Base-by-base conservation (phyloP, 331 rosid genomes). In the Rhamnella rubrinervis region DNA sequence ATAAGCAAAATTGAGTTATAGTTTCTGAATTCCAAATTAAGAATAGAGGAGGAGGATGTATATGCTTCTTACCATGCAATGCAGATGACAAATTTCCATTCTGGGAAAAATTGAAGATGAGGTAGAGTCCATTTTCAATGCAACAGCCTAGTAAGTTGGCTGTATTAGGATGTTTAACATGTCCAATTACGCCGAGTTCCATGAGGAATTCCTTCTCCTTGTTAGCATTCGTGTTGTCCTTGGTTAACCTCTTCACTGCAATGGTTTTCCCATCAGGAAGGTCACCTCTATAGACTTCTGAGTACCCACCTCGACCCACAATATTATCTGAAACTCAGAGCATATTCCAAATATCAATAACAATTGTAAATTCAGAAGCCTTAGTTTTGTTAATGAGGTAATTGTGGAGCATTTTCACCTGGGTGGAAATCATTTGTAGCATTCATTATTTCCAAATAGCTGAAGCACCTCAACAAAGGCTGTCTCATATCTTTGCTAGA, bases 1-100 rank as follows among this genome's bases (percentile, higher is more conserved):
- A 63, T 68, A 44, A 57, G 25, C 49, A 28, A 63, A 8, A 38
- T 49, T 56, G 61, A 17, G 40, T 31, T 35, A 15, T n/a, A 4
- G 37, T 23, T 20, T 13, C 15, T 38, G 66, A 39, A 39, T 28
- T 26, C n/a, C 26, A 19, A 6, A 44, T 44, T 44, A 44, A 17
- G 25, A 17, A 53, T 17, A 53, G 11, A 35, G 21, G 23, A 26
- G 16, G 16, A 17, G 51, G 20, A 2, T 20, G 12, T 14, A 23
- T 26, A 19, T 16, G 61, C 59, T 44, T 5, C 63, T 73, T 56
- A 92, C 98, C 95, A 69, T 93, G 92, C 83, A 93, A 80, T 58
- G 98, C 91, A 71, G 98, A 87, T 18, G 87, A 74, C 83, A 93
- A 81, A 72, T 87, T 93, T 76, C 98, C 98, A 78, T 93, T 93